A percentile compares a stretch with the other conserved stretches of the same genome.
phyloP scores from a whole-genome alignment of 495 filamentous ascomycete genomes.

The Peziza echinospora region DNA sequence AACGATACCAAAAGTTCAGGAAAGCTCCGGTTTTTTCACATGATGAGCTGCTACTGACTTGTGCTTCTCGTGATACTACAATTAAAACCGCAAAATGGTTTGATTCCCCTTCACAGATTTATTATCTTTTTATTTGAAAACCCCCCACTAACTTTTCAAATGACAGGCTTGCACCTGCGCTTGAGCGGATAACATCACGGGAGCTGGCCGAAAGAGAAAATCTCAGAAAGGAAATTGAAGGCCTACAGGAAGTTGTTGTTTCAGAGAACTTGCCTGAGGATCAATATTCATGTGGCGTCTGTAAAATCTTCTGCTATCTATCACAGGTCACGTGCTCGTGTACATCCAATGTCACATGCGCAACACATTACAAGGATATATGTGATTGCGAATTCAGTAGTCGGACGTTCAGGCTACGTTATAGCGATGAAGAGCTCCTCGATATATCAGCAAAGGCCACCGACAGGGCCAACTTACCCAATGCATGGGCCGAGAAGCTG shows the following conservation, averaged over 20 bases:
- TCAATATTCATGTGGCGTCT: constrained; percentile 73
- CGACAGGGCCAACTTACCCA: constrained; percentile 68
- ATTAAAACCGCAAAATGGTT: constrained; percentile 86
- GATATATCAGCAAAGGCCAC: constrained; percentile 49
- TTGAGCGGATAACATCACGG: constrained; percentile 51
- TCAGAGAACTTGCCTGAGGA: constrained; percentile 59
- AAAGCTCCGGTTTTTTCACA: constrained; percentile 92
- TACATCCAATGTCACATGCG: constrained; percentile 18
- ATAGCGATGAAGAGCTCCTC: constrained; percentile 47
- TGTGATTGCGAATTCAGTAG: constrained; percentile 17
- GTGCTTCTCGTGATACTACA: constrained; percentile 47
- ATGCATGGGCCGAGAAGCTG: constrained; percentile 79
- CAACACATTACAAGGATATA: constrained; percentile 17
- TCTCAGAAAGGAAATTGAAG: constrained; percentile 44
- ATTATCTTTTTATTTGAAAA: not conserved
- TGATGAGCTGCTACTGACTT: constrained; percentile 85
- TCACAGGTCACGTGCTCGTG: constrained; percentile 59
- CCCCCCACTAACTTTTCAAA: constrained; percentile 2
- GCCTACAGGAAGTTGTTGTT: constrained; percentile 22
- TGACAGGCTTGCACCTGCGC: constrained; percentile 48
- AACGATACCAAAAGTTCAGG: constrained; percentile 68
- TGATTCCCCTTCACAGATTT: not conserved
- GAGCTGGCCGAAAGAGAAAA: constrained; percentile 45
- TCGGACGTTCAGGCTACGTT: constrained; percentile 27
- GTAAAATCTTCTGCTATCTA: constrained; percentile 80